phyloP scores from a whole-genome alignment of 2,329 filamentous ascomycete genomes.

The Setomelanomma holmii region DNA sequence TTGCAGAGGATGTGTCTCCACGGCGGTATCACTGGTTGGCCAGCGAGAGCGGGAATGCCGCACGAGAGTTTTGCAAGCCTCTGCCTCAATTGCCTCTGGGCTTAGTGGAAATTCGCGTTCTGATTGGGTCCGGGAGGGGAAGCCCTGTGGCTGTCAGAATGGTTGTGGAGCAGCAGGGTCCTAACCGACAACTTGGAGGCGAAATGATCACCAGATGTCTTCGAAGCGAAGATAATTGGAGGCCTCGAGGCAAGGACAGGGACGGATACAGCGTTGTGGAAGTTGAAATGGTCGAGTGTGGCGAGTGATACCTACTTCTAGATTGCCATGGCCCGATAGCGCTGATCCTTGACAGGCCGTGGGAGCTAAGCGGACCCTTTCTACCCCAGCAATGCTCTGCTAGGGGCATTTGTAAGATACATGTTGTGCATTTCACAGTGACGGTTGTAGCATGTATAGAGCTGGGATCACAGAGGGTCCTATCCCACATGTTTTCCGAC shows the following conservation, averaged over 20 bases:
- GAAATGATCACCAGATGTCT: conserved; percentile 41
- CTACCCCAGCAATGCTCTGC: neutral
- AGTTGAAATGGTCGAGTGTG: conserved; percentile 39
- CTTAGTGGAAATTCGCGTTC: conserved; percentile 15
- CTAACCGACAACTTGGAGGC: conserved; percentile 45
- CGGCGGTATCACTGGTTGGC: conserved; percentile 30
- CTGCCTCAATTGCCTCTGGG: conserved; percentile 45
- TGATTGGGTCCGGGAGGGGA: conserved; percentile 37
- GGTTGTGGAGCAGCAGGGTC: conserved; percentile 37
- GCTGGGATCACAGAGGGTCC: neutral
- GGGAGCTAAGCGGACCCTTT: conserved; percentile 40
- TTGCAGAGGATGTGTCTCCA: conserved; percentile 29
- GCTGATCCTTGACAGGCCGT: conserved; percentile 36
- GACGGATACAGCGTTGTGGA: conserved; percentile 27
- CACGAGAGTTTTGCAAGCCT: conserved; percentile 37
- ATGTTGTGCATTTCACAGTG: neutral
- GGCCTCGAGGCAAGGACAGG: conserved; percentile 23
- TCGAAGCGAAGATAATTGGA: conserved; percentile 17
- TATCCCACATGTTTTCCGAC: neutral
- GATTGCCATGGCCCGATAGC: conserved; percentile 42
- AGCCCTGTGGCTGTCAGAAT: conserved; percentile 40
- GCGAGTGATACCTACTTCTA: conserved; percentile 46
- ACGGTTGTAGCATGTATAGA: no score
- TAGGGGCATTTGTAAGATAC: neutral
- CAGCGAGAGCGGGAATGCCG: conserved; percentile 38